Base-by-base conservation (phyloP, 768 basidiomycete genomes). In the Amanita pallidorosea region DNA sequence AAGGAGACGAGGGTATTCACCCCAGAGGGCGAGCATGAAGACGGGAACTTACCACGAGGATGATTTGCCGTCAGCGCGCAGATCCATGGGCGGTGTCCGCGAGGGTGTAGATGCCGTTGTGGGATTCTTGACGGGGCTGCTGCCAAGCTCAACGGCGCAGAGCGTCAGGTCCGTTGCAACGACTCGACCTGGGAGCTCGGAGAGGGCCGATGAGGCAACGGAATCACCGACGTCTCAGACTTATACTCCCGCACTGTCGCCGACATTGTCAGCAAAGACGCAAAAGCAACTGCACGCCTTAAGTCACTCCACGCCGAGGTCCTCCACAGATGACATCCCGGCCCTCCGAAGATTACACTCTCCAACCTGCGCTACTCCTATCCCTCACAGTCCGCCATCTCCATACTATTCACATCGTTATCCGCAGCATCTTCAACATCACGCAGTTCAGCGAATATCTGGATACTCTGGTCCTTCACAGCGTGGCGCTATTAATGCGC, bases 1-100 rank as follows among this genome's bases (percentile, higher is more conserved):
- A 91, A 90, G 63, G 92, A 95, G 61, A 93, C 90, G 3, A 77
- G 91, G 38, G 75, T 96, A 9, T 87, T 88, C 58, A 93, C 92
- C 0, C 91, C 92, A 7, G 88, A 92, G 64, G 70, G 74, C 4
- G 87, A 90, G 53, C 74, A 76, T 35, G 59, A 61, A 15, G 68
- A 67, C 15, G 61, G 62, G 22, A n/a, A 58, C 60, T 18, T 60
- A 60, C 9, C 61, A 64, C 11, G 61, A 57, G 46, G 59, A 56
- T 20, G 52, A 52, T n/a, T 62, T 57, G 15, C 43, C 55, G 2
- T 35, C 42, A 5, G 22, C 42, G 42, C 42, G 23, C 23, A 33
- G 43, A 17, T 20, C n/a, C 53, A 61, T 63, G 23, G 66, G 66
- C 20, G 71, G 68, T 47, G 61, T 75, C 51, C 68, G 71, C 23